Conservation (phyloP, 2,329 filamentous ascomycete genomes). For the Aspergillus pseudotamarii region DNA sequence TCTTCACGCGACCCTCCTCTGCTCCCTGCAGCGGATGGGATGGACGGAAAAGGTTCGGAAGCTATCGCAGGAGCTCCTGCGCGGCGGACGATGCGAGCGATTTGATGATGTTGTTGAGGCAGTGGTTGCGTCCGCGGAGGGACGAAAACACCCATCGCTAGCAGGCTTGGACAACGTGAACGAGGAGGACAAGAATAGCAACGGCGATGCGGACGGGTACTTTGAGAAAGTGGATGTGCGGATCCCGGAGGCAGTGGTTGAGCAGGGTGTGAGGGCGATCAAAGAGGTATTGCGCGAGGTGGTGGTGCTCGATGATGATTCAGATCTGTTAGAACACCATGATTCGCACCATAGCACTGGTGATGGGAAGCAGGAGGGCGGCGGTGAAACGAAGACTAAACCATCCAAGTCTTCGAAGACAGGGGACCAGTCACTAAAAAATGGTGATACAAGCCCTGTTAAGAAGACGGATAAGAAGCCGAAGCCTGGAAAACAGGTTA, state of each 20-base stretch:
- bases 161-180: slow-evolving; percentile 23
- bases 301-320: slow-evolving; percentile 49
- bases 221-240: slow-evolving; percentile 49
- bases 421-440: slow-evolving; percentile 15
- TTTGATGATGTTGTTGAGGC: slow-evolving; percentile 59
- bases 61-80: slow-evolving; percentile 59
- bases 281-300: slow-evolving; percentile 56
- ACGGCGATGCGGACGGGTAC: slow-evolving; percentile 25
- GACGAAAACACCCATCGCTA: slow-evolving; percentile 33
- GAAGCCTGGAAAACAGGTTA: slow-evolving; percentile 25
- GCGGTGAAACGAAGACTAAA: slow-evolving; percentile 11
- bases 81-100: slow-evolving; percentile 59
- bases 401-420: slow-evolving; percentile 8
- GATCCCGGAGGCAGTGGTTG: slow-evolving; percentile 53
- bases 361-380: slow-evolving; percentile 13
- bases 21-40: slow-evolving; percentile 59
- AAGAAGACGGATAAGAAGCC: slow-evolving; percentile 31
- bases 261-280: slow-evolving; percentile 54
- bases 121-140: slow-evolving; percentile 52
- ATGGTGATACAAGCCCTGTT: slow-evolving; percentile 26
- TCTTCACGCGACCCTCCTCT: slow-evolving; percentile 57
- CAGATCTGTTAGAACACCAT: slow-evolving; percentile 7
- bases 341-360: slow-evolving; percentile 6
- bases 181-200: slow-evolving; percentile 20
- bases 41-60: slow-evolving; percentile 61